phyloP scores from a whole-genome alignment of 2,329 filamentous ascomycete genomes.

The Blastomyces parvus region DNA sequence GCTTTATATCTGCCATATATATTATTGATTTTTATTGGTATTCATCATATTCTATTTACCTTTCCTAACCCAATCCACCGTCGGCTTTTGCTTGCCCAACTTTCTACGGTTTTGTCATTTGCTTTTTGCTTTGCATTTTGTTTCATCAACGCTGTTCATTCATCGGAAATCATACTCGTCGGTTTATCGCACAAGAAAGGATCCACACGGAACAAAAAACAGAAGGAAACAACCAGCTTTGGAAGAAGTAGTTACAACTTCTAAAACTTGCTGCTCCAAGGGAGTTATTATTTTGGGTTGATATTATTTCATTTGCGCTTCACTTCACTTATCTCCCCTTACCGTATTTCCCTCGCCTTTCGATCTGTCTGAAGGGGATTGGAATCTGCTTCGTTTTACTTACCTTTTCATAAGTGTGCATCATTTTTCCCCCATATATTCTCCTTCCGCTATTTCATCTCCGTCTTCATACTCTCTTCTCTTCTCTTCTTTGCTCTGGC shows the following conservation, averaged over 20 bases:
- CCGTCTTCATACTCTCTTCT: constrained; percentile 11
- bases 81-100: neutral
- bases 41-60: neutral
- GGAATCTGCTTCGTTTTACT: neutral
- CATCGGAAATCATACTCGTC: neutral
- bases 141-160: neutral
- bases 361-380: neutral
- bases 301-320: neutral
- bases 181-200: constrained; percentile 1
- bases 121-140: neutral
- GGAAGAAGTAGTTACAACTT: neutral
- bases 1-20: neutral
- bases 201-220: constrained; percentile 1
- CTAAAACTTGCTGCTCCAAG: neutral
- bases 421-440: constrained; percentile 6
- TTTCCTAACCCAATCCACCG: neutral
- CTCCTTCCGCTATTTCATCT: constrained; percentile 12
- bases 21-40: neutral
- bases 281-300: neutral
- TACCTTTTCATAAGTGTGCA: neutral
- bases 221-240: neutral
- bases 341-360: neutral
- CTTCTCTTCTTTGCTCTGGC: constrained; percentile 14
- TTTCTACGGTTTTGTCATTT: neutral
- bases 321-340: neutral